Conservation (phyloP, 306 rosid species). For the Castanea sativa region DNA sequence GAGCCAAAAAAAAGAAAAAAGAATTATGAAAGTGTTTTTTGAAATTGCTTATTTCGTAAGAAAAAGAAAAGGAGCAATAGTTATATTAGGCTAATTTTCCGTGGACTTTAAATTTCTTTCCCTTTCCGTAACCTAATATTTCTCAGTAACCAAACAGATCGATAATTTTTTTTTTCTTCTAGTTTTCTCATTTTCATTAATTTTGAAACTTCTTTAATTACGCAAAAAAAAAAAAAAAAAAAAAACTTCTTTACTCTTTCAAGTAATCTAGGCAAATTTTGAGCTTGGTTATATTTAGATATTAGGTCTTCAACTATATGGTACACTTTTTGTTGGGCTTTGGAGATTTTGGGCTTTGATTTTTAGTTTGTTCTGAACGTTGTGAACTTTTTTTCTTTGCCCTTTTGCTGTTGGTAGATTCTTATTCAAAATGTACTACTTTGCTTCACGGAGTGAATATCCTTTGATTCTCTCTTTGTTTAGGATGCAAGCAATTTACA, state of each 20-base stretch:
- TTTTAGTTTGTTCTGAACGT: slow-evolving; percentile 4
- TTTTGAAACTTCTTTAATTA: neutral
- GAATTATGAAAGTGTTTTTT: neutral
- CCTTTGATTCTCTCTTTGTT: slow-evolving; percentile 43
- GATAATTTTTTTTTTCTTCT: neutral
- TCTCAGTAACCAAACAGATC: neutral
- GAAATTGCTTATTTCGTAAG: neutral
- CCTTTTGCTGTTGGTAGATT: slow-evolving; percentile 32
- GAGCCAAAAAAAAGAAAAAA: slow-evolving; percentile 1
- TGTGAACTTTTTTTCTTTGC: neutral
- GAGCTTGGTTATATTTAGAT: neutral
- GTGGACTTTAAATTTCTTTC: neutral
- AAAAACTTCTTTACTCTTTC: neutral
- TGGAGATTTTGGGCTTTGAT: slow-evolving; percentile 1
- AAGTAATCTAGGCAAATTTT: neutral
- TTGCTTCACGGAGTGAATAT: slow-evolving; percentile 52
- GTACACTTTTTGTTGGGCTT: neutral
- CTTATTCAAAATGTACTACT: slow-evolving; percentile 35
- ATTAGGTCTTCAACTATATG: slow-evolving; percentile 20
- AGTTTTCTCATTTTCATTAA: neutral
- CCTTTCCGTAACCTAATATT: neutral
- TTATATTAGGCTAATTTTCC: neutral
- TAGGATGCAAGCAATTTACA: slow-evolving; percentile 28
- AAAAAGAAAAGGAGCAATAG: no score
- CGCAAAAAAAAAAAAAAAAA: no score